Evolutionary conservation across 148 eudicot genomes (phyloP).

Genomic region (Selenicereus undatus): DNA sequence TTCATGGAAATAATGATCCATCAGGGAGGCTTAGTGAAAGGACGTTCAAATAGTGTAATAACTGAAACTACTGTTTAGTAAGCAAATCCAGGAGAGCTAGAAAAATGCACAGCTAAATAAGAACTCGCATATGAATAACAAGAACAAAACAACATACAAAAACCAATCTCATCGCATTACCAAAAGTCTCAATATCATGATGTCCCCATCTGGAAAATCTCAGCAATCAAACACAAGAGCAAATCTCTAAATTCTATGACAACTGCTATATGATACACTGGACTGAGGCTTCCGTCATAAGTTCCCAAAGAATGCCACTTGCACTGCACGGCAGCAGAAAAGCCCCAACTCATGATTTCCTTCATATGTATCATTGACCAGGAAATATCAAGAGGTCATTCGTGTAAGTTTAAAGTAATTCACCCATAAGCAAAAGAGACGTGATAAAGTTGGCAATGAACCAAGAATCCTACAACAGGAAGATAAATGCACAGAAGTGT

Average conservation of each 20-base stretch:
- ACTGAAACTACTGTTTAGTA: background rate
- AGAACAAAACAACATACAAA: background rate
- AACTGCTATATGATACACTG: background rate
- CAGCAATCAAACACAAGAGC: background rate
- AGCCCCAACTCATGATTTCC: background rate
- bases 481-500: background rate
- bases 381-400: background rate
- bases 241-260: background rate
- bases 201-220: background rate
- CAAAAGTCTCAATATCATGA: background rate
- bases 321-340: background rate
- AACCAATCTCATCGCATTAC: background rate
- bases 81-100: background rate
- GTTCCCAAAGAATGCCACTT: background rate
- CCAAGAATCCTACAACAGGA: background rate
- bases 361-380: background rate
- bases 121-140: background rate
- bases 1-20: background rate
- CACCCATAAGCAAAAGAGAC: background rate
- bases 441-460: background rate
- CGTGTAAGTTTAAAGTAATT: background rate
- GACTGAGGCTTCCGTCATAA: background rate
- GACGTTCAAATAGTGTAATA: background rate
- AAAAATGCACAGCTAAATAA: background rate
- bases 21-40: background rate